Percentiles rank a stretch among this genome's conserved stretches.
Evolutionary conservation across 768 basidiomycete genomes (phyloP).

Genomic region (Tulasnella sp.): DNA sequence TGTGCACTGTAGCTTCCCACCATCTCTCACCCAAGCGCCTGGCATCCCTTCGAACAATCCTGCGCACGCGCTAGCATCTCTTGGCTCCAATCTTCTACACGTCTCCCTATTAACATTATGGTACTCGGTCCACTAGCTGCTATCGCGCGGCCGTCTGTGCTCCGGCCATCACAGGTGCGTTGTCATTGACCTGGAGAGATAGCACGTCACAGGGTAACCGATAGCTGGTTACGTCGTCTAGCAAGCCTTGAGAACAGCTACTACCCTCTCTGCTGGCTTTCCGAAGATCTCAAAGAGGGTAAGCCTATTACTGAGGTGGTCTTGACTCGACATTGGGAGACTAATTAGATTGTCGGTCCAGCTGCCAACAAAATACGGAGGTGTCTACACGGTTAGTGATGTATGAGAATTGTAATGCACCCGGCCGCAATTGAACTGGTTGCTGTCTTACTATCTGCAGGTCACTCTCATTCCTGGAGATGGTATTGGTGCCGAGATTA

Average conservation of each 20-base stretch:
- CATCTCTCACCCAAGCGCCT: too few relatives aligned
- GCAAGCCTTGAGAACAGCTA: slow-evolving; percentile 32
- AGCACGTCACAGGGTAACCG: background rate
- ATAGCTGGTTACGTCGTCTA: background rate
- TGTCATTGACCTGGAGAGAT: background rate
- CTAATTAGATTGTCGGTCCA: slow-evolving; percentile 24
- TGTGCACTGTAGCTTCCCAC: too few relatives aligned
- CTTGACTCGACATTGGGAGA: background rate
- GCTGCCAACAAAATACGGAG: slow-evolving; percentile 84
- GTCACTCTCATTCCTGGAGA: slow-evolving; percentile 97
- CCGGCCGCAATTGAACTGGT: too few relatives aligned
- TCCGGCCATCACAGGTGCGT: slow-evolving; percentile 8
- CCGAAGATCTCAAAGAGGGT: slow-evolving; percentile 65
- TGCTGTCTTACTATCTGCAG: slow-evolving; percentile 35
- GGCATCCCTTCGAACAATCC: too few relatives aligned
- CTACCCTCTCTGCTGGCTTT: slow-evolving; percentile 68
- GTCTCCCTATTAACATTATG: background rate
- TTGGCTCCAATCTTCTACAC: background rate
- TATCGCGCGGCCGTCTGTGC: slow-evolving; percentile 9
- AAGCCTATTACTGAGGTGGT: slow-evolving; percentile 23
- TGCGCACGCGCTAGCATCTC: too few relatives aligned
- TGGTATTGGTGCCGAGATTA: slow-evolving; percentile 93
- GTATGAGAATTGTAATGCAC: background rate
- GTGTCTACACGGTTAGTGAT: slow-evolving; percentile 69
- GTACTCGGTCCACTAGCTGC: background rate